Evolutionary conservation across 208 protist species (phyloP), one percentile per base, ranked within the genome.

Genomic region (Herpetomonas tarakana): DNA sequence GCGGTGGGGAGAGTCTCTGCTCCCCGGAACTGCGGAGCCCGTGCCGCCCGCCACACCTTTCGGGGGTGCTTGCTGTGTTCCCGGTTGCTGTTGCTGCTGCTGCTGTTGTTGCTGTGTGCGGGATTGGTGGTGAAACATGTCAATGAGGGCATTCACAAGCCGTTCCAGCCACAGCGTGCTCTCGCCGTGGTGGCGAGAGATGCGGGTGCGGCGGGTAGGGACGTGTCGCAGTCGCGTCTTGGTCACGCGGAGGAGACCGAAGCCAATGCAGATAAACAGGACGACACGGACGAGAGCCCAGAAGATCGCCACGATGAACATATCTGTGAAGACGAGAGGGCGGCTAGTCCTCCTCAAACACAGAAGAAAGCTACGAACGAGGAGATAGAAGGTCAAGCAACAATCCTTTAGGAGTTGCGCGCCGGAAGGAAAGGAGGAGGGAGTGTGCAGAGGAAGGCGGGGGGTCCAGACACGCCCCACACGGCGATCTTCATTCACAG

Each of bases 121-220:
- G 44, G 9, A 14, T 0, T 73, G 57, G 19, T 22, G 38, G 58
- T 74, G 58, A 7, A 86, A 54, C 74, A 91, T 86, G 46, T 94
- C 81, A 2, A 89, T 39, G 3, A 73, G 22, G 0, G 77, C 82
- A 52, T 82, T 86, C 21, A 74, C 68, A 0, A 91, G 65, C 0
- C 85, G 79, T 57, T 94, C 81, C 27, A 88, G 45, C 85, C 88
- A 94, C 11, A 87, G 45, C 7, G 82, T 87, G 11, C 71, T 72
- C 61, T 94, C 84, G 4, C 81, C 80, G 53, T 90, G 60, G 51
- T 85, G 82, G 4, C 88, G 79, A 0, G 88, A 76, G 27, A 94
- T 86, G 61, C 84, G 78, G 18, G 88, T 94, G 44, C 82, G 74
- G 11, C 84, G 76, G 22, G 75, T 79, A 0, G 88, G 88, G 21